phyloP scores from a whole-genome alignment of 2,329 filamentous ascomycete species.

The Aspergillus fructus region DNA sequence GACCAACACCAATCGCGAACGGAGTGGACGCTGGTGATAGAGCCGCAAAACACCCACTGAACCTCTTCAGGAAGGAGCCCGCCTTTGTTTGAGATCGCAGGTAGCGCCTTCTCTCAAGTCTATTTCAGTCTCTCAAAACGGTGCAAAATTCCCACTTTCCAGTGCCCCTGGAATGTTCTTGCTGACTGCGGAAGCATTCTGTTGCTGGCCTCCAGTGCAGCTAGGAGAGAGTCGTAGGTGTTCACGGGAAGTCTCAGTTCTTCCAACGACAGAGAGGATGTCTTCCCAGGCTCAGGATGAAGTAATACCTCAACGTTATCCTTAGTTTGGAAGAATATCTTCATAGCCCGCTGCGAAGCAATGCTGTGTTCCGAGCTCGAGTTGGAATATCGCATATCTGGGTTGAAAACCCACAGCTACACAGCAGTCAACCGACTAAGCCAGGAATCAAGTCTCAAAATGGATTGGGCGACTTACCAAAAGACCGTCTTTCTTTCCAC shows the following conservation, averaged over 20 bases:
- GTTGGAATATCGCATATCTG: conserved; percentile 57
- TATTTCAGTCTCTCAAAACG: conserved; percentile 39
- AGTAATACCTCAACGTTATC: conserved; percentile 35
- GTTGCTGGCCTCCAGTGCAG: conserved; percentile 41
- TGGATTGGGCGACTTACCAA: conserved; percentile 32
- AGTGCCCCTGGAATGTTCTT: conserved; percentile 50
- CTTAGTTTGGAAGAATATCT: conserved; percentile 53
- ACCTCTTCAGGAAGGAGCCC: not conserved
- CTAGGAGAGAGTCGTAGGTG: conserved; percentile 39
- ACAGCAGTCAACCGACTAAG: not conserved
- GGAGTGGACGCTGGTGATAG: not conserved
- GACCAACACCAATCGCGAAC: not conserved
- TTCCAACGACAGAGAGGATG: conserved; percentile 47
- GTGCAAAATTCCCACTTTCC: conserved; percentile 55
- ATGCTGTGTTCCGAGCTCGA: conserved; percentile 32
- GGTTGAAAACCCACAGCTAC: conserved; percentile 61
- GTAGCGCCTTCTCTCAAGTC: conserved; percentile 4
- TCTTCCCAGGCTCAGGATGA: conserved; percentile 35
- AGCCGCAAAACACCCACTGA: not conserved
- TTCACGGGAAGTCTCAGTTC: conserved; percentile 44
- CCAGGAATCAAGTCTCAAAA: too few species aligned
- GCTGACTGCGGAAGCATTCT: conserved; percentile 50
- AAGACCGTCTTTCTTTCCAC: conserved; percentile 32
- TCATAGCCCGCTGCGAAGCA: conserved; percentile 52
- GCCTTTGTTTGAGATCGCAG: not conserved